Percentiles rank a stretch among this genome's conserved stretches.
Evolutionary conservation across 108 stramenopile genomes (phyloP).

Genomic region (Pseudonitzschia multiseries): DNA sequence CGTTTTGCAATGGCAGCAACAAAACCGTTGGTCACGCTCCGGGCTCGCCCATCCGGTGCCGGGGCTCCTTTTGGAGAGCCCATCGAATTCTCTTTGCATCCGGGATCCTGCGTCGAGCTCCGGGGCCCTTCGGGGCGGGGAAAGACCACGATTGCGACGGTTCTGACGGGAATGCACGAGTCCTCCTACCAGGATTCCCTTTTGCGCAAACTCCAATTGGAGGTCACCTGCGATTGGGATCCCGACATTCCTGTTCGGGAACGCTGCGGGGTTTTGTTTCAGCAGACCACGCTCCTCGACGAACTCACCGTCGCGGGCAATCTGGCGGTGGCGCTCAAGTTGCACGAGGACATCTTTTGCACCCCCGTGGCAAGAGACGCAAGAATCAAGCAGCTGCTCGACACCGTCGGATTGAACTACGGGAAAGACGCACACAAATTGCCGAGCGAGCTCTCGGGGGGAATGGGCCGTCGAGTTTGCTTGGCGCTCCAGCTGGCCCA

Average conservation of each 20-base stretch:
- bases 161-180: conserved; percentile 49
- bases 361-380: neutral
- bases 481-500: conserved; percentile 80
- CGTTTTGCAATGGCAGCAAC: neutral
- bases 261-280: conserved; percentile 77
- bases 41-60: conserved; percentile 23
- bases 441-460: conserved; percentile 71
- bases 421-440: conserved; percentile 62
- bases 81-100: conserved; percentile 54
- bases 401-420: conserved; percentile 74
- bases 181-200: conserved; percentile 16
- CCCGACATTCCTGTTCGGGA: conserved; percentile 44
- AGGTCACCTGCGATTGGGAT: conserved; percentile 54
- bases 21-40: conserved; percentile 14
- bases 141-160: conserved; percentile 69
- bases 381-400: conserved; percentile 62
- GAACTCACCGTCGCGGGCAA: conserved; percentile 79
- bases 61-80: conserved; percentile 70
- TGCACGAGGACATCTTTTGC: conserved; percentile 16
- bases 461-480: conserved; percentile 83
- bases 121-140: conserved; percentile 59
- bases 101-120: conserved; percentile 58
- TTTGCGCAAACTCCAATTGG: conserved; percentile 42
- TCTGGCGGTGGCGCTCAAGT: conserved; percentile 59
- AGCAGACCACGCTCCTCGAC: conserved; percentile 81